Evolutionary conservation across 768 basidiomycete genomes (phyloP), one percentile per base, ranked within the genome.

Genomic region (Holtermanniella nyarrowii): DNA sequence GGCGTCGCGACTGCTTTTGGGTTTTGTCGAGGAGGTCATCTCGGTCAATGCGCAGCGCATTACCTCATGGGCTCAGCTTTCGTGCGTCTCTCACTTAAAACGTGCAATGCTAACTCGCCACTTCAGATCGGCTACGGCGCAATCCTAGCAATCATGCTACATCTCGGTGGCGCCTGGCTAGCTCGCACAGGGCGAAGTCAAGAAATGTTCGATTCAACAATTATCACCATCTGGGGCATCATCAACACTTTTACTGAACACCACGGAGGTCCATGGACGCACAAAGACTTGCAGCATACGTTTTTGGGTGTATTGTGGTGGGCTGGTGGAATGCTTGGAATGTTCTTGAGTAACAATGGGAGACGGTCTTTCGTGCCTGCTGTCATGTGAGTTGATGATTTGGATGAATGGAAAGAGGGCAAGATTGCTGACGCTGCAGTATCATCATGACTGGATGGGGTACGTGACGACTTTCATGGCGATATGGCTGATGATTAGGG

Each of bases 201-300:
- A 52, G 74, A 75, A 48, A 72, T 62, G 59, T 53, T 75, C 18
- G 74, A 75, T 49, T 64, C 60, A 48, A 62, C 58, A 42, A 69
- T 71, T 16, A 73, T 74, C 54, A 67, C 63, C 54, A 54, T 70
- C 1, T 74, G 72, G 72, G 71, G 72, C 1, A 72, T 74, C 80
- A 84, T 95, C 51, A 93, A 95, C 59, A 91, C 89, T 0, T 91
- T 93, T 66, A 91, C 89, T 0, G 86, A 89, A 63, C 89, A 95
- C 66, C 84, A 81, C 45, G 86, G 86, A 5, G 77, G 77, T 18
- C 68, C 61, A 0, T 93, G 90, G 90, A 84, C 82, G 2, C 84
- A 83, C 48, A 90, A 93, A 21, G 42, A 46, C 39, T 18, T 4
- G 21, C 53, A 26, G 18, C 21, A 82, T 87, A 64, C 57, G 84